These are phyloP conservation scores for Suhomyces anneliseae DNA, from an alignment of 1,139 yeast species.

Conservation along the genomic window DNA sequence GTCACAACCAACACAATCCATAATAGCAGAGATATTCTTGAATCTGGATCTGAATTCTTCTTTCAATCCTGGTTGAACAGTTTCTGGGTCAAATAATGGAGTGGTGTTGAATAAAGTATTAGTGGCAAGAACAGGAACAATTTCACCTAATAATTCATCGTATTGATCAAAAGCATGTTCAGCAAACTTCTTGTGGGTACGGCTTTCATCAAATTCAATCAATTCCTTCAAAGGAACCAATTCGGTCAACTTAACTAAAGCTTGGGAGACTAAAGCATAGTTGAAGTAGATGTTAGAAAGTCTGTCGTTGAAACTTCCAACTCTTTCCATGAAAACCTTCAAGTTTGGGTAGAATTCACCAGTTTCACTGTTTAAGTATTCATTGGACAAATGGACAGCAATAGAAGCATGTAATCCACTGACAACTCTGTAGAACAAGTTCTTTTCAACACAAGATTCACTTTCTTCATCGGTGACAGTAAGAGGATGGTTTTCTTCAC, in stretches of 20 bases:
- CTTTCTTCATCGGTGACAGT: constrained; percentile 42
- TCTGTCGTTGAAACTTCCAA: constrained; percentile 87
- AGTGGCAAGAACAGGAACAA: constrained; percentile 28
- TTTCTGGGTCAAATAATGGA: constrained; percentile 55
- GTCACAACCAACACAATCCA: constrained; percentile 99
- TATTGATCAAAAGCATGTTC: constrained; percentile 41
- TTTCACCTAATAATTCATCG: constrained; percentile 24
- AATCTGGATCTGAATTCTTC: constrained; percentile 84
- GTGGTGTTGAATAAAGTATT: constrained; percentile 47
- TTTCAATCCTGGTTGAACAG: constrained; percentile 57
- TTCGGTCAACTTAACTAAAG: constrained; percentile 62
- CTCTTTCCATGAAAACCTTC: constrained; percentile 81
- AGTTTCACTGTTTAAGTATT: constrained; percentile 69
- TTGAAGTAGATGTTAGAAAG: constrained; percentile 88
- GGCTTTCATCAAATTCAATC: constrained; percentile 33
- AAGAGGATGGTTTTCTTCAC: constrained; percentile 29
- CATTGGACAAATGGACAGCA: constrained; percentile 89
- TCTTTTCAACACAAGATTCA: constrained; percentile 75
- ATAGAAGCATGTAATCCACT: constrained; percentile 97
- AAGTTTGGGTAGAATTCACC: constrained; percentile 85
- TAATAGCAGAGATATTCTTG: constrained; percentile 83
- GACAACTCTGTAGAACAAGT: constrained; percentile 79
- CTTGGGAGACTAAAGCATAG: constrained; percentile 82
- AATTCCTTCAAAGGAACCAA: constrained; percentile 29
- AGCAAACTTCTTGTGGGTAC: constrained; percentile 33